These are phyloP conservation scores for Narthecium ossifragum DNA, from an alignment of 106 monocot genomes.

Conservation along the genomic window DNA sequence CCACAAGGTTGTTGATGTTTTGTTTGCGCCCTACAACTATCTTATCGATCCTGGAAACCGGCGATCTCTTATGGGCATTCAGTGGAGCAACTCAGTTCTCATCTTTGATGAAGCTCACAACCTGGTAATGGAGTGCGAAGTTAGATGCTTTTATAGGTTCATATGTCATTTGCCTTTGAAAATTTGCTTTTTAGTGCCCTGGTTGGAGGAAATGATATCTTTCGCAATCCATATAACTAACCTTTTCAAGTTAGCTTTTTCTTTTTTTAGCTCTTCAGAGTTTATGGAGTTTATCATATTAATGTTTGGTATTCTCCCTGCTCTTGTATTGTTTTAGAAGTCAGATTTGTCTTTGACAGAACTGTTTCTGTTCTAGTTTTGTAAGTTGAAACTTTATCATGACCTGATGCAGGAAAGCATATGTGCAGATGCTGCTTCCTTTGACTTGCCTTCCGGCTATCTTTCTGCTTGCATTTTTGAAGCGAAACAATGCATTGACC, in stretches of 20 bases:
- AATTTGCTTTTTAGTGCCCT: no score
- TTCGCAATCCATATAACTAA: no score
- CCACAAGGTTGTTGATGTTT: constrained; percentile 76
- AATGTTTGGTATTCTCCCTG: no score
- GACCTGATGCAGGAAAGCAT: constrained; percentile 60
- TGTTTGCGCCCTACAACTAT: constrained; percentile 98
- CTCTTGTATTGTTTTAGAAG: no score
- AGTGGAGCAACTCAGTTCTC: constrained; percentile 78
- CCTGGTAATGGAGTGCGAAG: constrained; percentile 40
- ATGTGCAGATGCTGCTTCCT: constrained; percentile 98
- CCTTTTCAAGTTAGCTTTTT: no score
- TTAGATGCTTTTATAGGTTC: no score
- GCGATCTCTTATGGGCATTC: constrained; percentile 65
- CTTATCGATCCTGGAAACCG: constrained; percentile 90
- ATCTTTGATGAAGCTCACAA: constrained; percentile 99
- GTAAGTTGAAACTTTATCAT: constrained; percentile 12
- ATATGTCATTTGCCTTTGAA: no score
- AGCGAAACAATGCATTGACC: constrained; percentile 77
- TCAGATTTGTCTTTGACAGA: no score
- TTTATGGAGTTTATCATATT: no score
- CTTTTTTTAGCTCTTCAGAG: no score
- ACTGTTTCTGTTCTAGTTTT: no score
- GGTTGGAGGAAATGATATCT: no score
- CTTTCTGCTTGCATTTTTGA: constrained; percentile 77
- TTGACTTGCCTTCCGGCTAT: constrained; percentile 73